Conservation (phyloP, 768 basidiomycete genomes). For the Leucosporidium creatinivorum region DNA sequence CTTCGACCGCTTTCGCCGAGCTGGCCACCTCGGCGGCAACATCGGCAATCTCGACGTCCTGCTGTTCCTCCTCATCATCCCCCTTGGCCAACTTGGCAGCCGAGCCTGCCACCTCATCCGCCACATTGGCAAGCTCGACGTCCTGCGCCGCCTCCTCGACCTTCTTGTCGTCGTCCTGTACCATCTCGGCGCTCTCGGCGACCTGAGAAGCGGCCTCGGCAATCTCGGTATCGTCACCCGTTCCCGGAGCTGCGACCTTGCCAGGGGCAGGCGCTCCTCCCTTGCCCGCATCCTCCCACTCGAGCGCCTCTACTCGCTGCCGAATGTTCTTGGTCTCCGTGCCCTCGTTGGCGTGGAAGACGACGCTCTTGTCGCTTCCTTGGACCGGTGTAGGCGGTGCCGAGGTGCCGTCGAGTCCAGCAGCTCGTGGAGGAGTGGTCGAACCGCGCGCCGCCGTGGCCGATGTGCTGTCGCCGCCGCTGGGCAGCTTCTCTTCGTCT, state of each 20-base stretch:
- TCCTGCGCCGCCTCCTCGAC: not conserved
- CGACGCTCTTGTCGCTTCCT: not conserved
- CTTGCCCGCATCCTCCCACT: constrained; percentile 6
- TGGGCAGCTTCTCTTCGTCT: not conserved
- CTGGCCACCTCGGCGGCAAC: constrained; percentile 13
- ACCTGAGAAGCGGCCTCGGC: not conserved
- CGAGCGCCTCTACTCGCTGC: constrained; percentile 29
- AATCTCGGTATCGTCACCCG: constrained; percentile 7
- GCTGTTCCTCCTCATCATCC: not conserved
- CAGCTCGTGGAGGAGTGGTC: constrained; percentile 1
- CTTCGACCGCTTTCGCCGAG: constrained; percentile 8
- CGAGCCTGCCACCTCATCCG: not conserved
- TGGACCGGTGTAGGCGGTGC: not conserved
- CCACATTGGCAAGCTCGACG: constrained; percentile 3
- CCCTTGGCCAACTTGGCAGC: not conserved
- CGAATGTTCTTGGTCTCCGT: constrained; percentile 30
- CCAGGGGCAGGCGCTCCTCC: not conserved
- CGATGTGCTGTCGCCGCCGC: not conserved
- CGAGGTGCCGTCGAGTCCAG: not conserved
- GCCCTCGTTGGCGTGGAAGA: constrained; percentile 10
- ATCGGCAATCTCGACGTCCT: constrained; percentile 10
- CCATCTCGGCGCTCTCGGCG: not conserved
- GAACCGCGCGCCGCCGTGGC: not conserved
- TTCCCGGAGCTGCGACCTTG: not conserved
- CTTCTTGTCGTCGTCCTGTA: not conserved